Percentiles rank a stretch among this genome's conserved stretches.
phyloP scores from a whole-genome alignment of 2,329 filamentous ascomycete genomes.

The Alternaria arborescens region DNA sequence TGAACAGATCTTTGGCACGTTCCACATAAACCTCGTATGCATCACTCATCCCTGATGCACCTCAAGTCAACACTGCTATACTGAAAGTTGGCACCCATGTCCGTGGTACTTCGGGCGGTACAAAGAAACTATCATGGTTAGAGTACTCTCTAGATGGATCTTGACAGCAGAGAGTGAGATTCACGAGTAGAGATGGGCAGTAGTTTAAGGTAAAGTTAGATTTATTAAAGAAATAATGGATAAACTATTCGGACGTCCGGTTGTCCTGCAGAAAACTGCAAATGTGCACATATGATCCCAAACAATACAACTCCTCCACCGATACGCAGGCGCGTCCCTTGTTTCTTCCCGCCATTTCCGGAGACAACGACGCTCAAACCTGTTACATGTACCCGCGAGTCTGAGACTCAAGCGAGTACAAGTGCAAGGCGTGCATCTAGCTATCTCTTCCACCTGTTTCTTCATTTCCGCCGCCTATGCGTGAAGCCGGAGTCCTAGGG shows the following conservation, averaged over 20 bases:
- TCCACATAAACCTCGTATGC: too few relatives aligned
- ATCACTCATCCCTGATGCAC: too few relatives aligned
- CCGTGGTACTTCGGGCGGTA: not conserved
- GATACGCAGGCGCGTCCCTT: slow-evolving; percentile 32
- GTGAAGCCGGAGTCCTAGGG: slow-evolving; percentile 50
- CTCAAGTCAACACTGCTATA: not conserved
- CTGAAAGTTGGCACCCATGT: too few relatives aligned
- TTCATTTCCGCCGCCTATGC: slow-evolving; percentile 31
- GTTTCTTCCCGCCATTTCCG: slow-evolving; percentile 10
- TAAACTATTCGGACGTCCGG: slow-evolving; percentile 16
- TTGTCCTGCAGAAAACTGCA: slow-evolving; percentile 37
- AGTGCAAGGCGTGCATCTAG: slow-evolving; percentile 47
- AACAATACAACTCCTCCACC: slow-evolving; percentile 44
- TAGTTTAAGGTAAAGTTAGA: not conserved
- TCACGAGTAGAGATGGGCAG: not conserved
- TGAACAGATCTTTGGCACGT: too few relatives aligned
- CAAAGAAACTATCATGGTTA: not conserved
- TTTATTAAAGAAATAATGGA: slow-evolving; percentile 8
- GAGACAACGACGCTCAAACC: slow-evolving; percentile 52
- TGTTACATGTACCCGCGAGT: slow-evolving; percentile 30
- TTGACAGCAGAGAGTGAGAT: not conserved
- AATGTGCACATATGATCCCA: slow-evolving; percentile 25
- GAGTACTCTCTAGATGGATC: too few relatives aligned
- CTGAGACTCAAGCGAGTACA: slow-evolving; percentile 32
- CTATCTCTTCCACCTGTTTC: slow-evolving; percentile 29